Percentiles rank a stretch among this genome's conserved stretches.
These are phyloP conservation scores for Misopates orontium DNA, from an alignment of 257 asterid genomes.

Conservation along the genomic window DNA sequence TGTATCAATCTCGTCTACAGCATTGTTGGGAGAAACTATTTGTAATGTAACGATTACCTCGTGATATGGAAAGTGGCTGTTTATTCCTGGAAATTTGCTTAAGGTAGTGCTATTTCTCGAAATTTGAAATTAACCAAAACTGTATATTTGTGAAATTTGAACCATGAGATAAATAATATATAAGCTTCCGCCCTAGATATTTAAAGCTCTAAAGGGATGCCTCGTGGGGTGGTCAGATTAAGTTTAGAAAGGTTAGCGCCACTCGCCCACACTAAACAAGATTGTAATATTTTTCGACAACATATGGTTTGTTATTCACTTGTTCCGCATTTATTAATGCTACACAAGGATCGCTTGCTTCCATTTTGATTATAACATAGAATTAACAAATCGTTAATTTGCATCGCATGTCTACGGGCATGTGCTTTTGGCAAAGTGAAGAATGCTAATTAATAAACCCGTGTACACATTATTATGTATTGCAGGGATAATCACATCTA, in stretches of 20 bases:
- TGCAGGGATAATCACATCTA: background rate
- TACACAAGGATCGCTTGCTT: no score
- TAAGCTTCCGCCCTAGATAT: background rate
- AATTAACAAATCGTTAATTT: no score
- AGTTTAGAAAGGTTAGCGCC: no score
- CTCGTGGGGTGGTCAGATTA: no score
- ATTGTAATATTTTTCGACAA: no score
- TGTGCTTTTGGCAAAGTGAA: background rate
- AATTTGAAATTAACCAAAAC: background rate
- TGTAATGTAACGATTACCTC: background rate
- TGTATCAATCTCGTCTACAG: background rate
- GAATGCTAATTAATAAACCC: background rate
- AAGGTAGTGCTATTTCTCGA: background rate
- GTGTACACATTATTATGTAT: background rate
- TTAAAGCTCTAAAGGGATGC: no score
- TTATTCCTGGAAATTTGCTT: background rate
- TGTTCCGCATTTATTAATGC: no score
- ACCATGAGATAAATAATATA: background rate
- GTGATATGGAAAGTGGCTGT: background rate
- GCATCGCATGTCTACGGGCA: no score
- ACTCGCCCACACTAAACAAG: no score
- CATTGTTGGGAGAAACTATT: background rate
- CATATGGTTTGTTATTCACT: no score
- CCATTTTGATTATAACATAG: no score
- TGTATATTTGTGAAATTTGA: background rate